Evolutionary conservation across 2,329 filamentous ascomycete species (phyloP).

Genomic region (Claviceps lovelessii): DNA sequence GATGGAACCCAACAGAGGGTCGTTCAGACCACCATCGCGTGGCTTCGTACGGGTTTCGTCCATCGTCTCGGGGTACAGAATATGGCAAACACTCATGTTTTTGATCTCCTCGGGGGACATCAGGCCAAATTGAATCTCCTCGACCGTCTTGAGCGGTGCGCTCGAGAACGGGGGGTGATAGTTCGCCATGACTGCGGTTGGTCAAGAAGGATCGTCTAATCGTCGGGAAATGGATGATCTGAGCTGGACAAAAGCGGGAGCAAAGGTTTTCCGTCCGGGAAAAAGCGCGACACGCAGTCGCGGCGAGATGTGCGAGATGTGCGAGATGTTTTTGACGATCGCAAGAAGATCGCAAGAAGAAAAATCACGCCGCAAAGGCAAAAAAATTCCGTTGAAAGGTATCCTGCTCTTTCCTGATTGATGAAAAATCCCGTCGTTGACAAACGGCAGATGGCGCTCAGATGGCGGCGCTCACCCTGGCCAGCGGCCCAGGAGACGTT

Average conservation of each 20-base stretch:
- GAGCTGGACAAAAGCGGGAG: constrained; percentile 6
- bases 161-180: constrained; percentile 81
- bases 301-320: background rate
- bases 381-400: constrained; percentile 10
- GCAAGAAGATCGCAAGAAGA: background rate
- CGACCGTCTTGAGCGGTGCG: constrained; percentile 90
- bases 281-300: constrained; percentile 7
- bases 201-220: background rate
- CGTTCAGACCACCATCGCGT: constrained; percentile 82
- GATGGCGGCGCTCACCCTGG: constrained; percentile 29
- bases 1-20: constrained; percentile 90
- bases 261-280: constrained; percentile 1
- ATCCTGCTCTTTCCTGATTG: constrained; percentile 14
- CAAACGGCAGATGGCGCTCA: constrained; percentile 27
- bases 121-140: constrained; percentile 98
- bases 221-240: background rate
- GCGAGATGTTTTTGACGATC: background rate
- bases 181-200: constrained; percentile 63
- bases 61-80: constrained; percentile 99
- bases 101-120: constrained; percentile 98
- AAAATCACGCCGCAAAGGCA: constrained; percentile 11
- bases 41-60: constrained; percentile 87
- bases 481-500: constrained; percentile 33
- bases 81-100: constrained; percentile 91
- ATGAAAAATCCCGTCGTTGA: constrained; percentile 19